phyloP scores from a whole-genome alignment of 2,329 filamentous ascomycete species.

The Pyrenochaeta sp. region DNA sequence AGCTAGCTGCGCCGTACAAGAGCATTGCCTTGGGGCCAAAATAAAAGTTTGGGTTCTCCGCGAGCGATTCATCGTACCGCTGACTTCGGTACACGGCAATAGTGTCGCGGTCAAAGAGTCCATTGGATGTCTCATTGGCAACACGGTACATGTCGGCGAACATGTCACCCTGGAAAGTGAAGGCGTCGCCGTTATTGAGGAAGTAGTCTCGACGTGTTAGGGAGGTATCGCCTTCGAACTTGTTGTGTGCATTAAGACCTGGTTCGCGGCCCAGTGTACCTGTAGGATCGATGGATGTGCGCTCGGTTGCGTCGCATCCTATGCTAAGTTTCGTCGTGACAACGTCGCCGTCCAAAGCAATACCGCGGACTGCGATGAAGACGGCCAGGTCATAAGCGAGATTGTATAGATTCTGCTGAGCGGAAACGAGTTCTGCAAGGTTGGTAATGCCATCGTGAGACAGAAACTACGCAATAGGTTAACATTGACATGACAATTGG shows the following conservation, averaged over 20 bases:
- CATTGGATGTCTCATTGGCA: constrained; percentile 34
- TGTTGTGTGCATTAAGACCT: constrained; percentile 56
- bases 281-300: constrained; percentile 45
- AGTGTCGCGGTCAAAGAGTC: constrained; percentile 50
- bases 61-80: constrained; percentile 51
- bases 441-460: constrained; percentile 54
- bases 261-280: constrained; percentile 46
- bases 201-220: constrained; percentile 55
- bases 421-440: constrained; percentile 56
- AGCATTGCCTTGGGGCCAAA: constrained; percentile 53
- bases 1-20: constrained; percentile 54
- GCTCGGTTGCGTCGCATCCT: constrained; percentile 55
- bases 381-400: constrained; percentile 54
- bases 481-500: too few species aligned
- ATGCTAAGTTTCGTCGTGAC: constrained; percentile 55
- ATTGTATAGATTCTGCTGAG: constrained; percentile 58
- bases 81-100: constrained; percentile 51
- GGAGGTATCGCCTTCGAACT: constrained; percentile 54
- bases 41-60: constrained; percentile 53
- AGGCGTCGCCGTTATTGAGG: constrained; percentile 46
- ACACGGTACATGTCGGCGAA: constrained; percentile 51
- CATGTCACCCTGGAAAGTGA: constrained; percentile 52
- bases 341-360: constrained; percentile 53
- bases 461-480: constrained; percentile 38
- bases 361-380: constrained; percentile 51